phyloP scores from a whole-genome alignment of 164 flowering plant genomes.

The Taxillus chinensis region DNA sequence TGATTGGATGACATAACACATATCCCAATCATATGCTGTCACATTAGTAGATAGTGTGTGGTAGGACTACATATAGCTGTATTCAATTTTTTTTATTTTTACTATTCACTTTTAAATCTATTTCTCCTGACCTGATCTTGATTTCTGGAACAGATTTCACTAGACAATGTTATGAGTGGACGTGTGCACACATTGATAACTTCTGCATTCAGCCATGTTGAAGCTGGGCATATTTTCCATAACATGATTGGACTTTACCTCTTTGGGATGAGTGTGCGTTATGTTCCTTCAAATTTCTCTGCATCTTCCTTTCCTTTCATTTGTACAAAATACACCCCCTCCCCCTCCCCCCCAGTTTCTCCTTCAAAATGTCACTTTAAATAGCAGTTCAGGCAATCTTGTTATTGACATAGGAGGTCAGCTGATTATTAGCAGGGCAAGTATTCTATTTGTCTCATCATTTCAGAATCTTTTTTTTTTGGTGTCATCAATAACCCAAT shows the following conservation, averaged over 20 bases:
- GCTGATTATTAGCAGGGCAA: too few relatives aligned
- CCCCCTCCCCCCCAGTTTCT: too few relatives aligned
- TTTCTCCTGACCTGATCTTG: constrained; percentile 6
- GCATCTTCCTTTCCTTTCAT: not conserved
- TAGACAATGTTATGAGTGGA: constrained; percentile 65
- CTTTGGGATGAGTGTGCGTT: constrained; percentile 62
- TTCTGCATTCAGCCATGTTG: constrained; percentile 79
- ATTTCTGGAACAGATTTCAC: constrained; percentile 47
- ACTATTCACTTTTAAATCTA: not conserved
- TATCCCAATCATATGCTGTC: too few relatives aligned
- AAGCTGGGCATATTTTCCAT: constrained; percentile 43
- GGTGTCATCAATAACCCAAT: constrained; percentile 3
- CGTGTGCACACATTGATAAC: constrained; percentile 79
- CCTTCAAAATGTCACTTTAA: too few relatives aligned
- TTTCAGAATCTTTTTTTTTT: not conserved
- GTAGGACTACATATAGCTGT: not conserved
- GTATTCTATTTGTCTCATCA: too few relatives aligned
- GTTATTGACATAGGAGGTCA: too few relatives aligned
- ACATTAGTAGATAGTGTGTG: not conserved
- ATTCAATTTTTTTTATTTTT: not conserved
- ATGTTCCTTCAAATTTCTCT: constrained; percentile 6
- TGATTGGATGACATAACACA: not conserved
- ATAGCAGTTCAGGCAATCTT: too few relatives aligned
- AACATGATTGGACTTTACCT: constrained; percentile 96
- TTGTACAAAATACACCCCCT: too few relatives aligned